Evolutionary conservation across 1,139 yeast genomes (phyloP).

Genomic region (Saccharomyces hybrid): DNA sequence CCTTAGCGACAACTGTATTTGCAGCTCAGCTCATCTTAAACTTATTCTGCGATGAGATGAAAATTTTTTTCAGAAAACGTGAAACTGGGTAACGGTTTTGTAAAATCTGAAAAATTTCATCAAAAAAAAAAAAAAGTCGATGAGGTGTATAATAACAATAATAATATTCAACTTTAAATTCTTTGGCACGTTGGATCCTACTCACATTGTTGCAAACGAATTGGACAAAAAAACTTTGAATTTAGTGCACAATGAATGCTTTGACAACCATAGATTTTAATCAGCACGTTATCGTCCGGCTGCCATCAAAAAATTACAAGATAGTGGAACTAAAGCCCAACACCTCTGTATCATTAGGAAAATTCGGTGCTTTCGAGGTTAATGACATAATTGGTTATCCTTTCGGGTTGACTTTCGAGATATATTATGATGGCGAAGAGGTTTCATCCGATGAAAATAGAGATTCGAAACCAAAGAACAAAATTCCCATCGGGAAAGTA

Average conservation of each 20-base stretch:
- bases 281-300: conserved; percentile 49
- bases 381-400: conserved; percentile 73
- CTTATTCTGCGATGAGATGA: conserved; percentile 18
- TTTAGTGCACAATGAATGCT: conserved; percentile 18
- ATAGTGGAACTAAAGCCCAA: conserved; percentile 57
- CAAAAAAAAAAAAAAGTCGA: background rate
- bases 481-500: conserved; percentile 26
- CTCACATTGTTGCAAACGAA: background rate
- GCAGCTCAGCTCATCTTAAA: conserved; percentile 1
- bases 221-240: background rate
- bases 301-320: conserved; percentile 77
- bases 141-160: background rate
- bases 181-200: background rate
- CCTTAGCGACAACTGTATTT: background rate
- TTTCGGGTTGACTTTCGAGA: conserved; percentile 86
- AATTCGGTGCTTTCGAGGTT: conserved; percentile 79
- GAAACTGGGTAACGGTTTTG: background rate
- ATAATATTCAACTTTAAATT: background rate
- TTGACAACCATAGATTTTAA: conserved; percentile 30
- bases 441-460: conserved; percentile 26
- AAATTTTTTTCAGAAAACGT: conserved; percentile 8
- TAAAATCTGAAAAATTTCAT: background rate
- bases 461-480: conserved; percentile 23
- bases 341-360: conserved; percentile 66
- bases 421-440: conserved; percentile 42